These are phyloP conservation scores for Stereocaulon alpinum DNA, from an alignment of 495 filamentous ascomycete genomes.

Conservation along the genomic window DNA sequence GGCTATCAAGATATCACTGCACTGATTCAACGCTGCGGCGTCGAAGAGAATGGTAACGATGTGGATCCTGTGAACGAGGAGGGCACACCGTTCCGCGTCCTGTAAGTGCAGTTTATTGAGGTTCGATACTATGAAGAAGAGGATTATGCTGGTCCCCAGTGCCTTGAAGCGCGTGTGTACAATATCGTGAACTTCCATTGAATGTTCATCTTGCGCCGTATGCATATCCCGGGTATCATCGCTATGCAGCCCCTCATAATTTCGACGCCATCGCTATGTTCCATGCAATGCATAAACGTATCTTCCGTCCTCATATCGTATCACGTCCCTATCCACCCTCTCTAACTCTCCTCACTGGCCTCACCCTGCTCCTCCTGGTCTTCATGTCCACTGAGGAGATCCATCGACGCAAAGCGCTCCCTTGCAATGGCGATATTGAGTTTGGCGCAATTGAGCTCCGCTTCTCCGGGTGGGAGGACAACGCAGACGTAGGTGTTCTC, in stretches of 20 bases:
- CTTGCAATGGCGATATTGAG: constrained; percentile 80
- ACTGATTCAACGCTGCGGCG: too few relatives aligned
- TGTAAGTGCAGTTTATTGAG: too few relatives aligned
- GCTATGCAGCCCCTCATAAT: neutral
- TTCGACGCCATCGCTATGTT: neutral
- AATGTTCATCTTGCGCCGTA: neutral
- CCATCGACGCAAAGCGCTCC: constrained; percentile 52
- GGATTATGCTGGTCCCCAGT: too few relatives aligned
- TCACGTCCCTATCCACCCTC: too few relatives aligned
- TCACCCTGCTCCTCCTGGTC: neutral
- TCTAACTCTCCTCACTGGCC: neutral
- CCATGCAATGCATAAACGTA: neutral
- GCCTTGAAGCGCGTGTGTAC: too few relatives aligned
- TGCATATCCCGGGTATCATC: neutral
- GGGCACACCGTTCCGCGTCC: too few relatives aligned
- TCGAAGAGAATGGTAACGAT: too few relatives aligned
- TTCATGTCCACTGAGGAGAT: neutral
- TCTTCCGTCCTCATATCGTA: too few relatives aligned
- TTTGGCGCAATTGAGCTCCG: constrained; percentile 76
- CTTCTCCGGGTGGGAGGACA: constrained; percentile 78
- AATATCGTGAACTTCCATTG: neutral
- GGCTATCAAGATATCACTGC: too few relatives aligned
- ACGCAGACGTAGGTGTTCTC: constrained; percentile 94
- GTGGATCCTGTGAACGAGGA: too few relatives aligned
- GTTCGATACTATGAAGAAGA: too few relatives aligned